Conservation (phyloP, 164 flowering plant genomes). For the Vitis labrusca region DNA sequence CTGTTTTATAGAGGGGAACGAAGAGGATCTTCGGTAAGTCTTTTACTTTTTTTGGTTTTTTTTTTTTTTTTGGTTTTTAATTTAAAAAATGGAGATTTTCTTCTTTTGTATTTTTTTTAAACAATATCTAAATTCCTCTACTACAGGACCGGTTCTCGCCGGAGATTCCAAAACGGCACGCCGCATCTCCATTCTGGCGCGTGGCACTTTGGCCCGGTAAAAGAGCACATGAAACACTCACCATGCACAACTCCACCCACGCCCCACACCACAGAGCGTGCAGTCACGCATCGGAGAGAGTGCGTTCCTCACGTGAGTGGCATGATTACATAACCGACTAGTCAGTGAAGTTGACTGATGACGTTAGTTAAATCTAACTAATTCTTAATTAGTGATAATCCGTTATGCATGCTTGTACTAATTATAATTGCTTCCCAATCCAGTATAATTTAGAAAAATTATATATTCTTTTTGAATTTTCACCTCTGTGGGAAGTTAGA, state of each 20-base stretch:
- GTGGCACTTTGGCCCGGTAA: not conserved
- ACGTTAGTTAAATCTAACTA: too few species aligned
- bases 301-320: not conserved
- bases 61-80: not conserved
- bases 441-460: too few species aligned
- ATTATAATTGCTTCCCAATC: too few species aligned
- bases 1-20: slow-evolving; percentile 17
- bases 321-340: too few species aligned
- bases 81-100: not conserved
- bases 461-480: too few species aligned
- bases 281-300: too few species aligned
- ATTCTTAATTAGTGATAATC: too few species aligned
- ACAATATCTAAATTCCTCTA: not conserved
- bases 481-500: too few species aligned
- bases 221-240: not conserved
- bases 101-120: not conserved
- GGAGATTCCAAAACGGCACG: slow-evolving; percentile 18
- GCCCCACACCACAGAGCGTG: not conserved
- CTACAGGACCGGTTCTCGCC: slow-evolving; percentile 1
- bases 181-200: slow-evolving; percentile 15
- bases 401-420: too few species aligned
- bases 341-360: too few species aligned
- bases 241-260: not conserved
- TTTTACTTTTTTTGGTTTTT: not conserved
- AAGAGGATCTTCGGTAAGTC: not conserved